A percentile compares a stretch with the other conserved stretches of the same genome.
Conservation (phyloP, 2,329 filamentous ascomycete species). For the Sphaerulina vaccinii region DNA sequence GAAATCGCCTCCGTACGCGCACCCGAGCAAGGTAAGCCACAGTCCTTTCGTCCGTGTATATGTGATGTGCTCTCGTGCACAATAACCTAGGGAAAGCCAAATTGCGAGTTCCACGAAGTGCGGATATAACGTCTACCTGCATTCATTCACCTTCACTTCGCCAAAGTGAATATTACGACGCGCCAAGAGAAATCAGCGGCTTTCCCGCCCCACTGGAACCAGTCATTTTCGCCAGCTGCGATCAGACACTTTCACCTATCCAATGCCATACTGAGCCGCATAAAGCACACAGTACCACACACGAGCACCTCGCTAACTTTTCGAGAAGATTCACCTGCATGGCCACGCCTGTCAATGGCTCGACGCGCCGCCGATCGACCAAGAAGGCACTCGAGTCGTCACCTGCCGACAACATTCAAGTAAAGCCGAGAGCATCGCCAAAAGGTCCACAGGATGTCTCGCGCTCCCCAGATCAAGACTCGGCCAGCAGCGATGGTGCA, state of each 20-base stretch:
- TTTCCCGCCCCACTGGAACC: background rate
- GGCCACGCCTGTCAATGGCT: background rate
- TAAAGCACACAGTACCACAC: too few relatives aligned
- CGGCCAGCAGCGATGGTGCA: background rate
- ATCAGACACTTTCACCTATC: background rate
- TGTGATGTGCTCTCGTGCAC: background rate
- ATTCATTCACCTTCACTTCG: constrained; percentile 5
- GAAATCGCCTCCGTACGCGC: background rate
- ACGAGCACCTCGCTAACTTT: too few relatives aligned
- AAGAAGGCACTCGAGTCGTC: constrained; percentile 14
- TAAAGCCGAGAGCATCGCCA: constrained; percentile 14
- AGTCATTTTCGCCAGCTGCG: background rate
- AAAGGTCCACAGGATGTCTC: background rate
- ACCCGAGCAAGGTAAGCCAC: background rate
- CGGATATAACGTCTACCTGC: background rate
- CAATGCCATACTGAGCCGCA: background rate
- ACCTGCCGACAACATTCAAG: constrained; percentile 19
- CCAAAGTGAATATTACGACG: background rate
- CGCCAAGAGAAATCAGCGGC: background rate
- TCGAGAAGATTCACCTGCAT: background rate
- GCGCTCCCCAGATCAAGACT: background rate
- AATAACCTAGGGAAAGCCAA: background rate
- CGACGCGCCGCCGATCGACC: background rate
- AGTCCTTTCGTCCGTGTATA: background rate
- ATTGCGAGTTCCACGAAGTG: background rate